Conservation (phyloP, 2,329 filamentous ascomycete species). For the Acarospora socialis region DNA sequence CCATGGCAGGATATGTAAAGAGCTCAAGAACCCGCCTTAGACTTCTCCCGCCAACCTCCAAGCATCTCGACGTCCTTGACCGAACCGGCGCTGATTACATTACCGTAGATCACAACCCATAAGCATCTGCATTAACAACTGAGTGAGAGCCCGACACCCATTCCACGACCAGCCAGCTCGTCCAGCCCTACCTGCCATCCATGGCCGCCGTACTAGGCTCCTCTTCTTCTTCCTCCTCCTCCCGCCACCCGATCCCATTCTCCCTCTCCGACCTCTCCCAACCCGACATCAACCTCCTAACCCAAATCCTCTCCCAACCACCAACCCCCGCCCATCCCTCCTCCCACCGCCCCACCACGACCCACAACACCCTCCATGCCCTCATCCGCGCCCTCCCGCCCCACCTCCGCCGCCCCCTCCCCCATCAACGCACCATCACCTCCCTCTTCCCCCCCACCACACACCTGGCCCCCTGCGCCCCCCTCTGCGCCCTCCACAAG, state of each 20-base stretch:
- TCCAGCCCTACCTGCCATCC: neutral
- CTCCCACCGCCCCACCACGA: constrained; percentile 1
- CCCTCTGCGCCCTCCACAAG: constrained; percentile 13
- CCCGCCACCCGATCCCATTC: neutral
- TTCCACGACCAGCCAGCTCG: neutral
- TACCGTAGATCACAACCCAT: too few relatives aligned
- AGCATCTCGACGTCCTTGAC: too few relatives aligned
- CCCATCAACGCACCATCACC: constrained; percentile 4
- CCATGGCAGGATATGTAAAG: too few relatives aligned
- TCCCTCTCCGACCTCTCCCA: constrained; percentile 1
- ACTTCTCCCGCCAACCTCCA: too few relatives aligned
- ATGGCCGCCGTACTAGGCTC: neutral
- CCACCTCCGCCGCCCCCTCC: constrained; percentile 8
- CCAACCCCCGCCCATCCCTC: neutral
- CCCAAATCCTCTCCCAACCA: constrained; percentile 3
- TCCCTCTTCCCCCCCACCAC: constrained; percentile 3
- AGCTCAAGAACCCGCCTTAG: too few relatives aligned
- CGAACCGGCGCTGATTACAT: too few relatives aligned
- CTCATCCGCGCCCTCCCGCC: constrained; percentile 4
- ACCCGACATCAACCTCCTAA: constrained; percentile 7
- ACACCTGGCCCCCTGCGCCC: constrained; percentile 8
- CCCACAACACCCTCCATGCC: neutral
- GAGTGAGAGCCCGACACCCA: too few relatives aligned
- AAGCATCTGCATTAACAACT: too few relatives aligned
- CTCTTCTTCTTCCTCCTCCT: neutral